phyloP scores from a whole-genome alignment of 345 rosid species.

The Camelina hispida region DNA sequence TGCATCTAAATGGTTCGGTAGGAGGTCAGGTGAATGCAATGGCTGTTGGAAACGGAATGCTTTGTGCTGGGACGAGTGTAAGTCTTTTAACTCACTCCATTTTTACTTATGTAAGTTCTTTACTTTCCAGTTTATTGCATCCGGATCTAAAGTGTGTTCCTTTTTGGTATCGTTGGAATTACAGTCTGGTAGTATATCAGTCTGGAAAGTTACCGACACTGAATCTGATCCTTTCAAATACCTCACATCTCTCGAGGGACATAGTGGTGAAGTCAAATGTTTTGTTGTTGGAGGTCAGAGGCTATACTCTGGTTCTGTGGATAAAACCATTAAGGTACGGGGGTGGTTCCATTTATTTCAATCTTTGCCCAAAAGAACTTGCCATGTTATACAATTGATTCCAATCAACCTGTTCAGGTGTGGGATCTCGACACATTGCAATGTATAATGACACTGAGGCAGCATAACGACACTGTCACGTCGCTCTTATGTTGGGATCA shows the following conservation, averaged over 20 bases:
- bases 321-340: constrained; percentile 55
- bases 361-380: neutral
- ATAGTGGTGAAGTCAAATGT: constrained; percentile 45
- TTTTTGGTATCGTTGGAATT: neutral
- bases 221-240: constrained; percentile 50
- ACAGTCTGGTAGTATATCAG: constrained; percentile 58
- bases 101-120: neutral
- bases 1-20: constrained; percentile 45
- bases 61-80: constrained; percentile 69
- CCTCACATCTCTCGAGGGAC: constrained; percentile 48
- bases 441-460: constrained; percentile 50
- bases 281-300: constrained; percentile 44
- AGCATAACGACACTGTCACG: constrained; percentile 55
- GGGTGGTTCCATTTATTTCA: neutral
- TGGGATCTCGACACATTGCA: constrained; percentile 58
- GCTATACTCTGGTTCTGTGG: constrained; percentile 59
- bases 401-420: constrained; percentile 39
- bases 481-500: constrained; percentile 69
- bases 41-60: constrained; percentile 48
- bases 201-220: constrained; percentile 51
- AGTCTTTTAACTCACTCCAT: constrained; percentile 5
- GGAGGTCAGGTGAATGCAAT: constrained; percentile 57
- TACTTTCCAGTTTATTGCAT: neutral
- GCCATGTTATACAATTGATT: neutral
- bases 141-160: neutral